Percentiles rank a stretch among this genome's conserved stretches.
Evolutionary conservation across 2,329 filamentous ascomycete species (phyloP).

Genomic region (Beauveria scarabaeidicola): DNA sequence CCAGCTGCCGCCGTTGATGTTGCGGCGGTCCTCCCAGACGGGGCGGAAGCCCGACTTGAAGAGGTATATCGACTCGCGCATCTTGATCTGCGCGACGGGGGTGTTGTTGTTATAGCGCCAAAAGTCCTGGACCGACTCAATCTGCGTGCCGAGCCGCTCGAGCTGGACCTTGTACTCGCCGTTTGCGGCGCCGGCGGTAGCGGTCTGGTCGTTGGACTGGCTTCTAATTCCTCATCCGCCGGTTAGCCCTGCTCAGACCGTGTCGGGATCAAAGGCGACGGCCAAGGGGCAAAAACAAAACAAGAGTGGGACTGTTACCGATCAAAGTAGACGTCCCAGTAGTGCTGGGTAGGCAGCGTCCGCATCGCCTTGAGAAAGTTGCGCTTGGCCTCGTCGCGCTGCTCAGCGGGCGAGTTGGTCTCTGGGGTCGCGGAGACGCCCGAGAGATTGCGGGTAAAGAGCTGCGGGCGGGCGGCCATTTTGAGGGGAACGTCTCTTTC

Average conservation of each 20-base stretch:
- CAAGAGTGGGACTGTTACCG: slow-evolving; percentile 27
- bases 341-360: slow-evolving; percentile 68
- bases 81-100: slow-evolving; percentile 65
- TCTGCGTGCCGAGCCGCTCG: slow-evolving; percentile 54
- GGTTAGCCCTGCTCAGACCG: too few relatives aligned
- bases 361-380: slow-evolving; percentile 71
- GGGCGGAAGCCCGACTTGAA: slow-evolving; percentile 72
- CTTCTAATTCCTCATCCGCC: slow-evolving; percentile 12
- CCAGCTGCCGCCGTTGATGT: slow-evolving; percentile 80
- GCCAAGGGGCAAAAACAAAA: not conserved
- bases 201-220: slow-evolving; percentile 36
- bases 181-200: slow-evolving; percentile 23
- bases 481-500: slow-evolving; percentile 16
- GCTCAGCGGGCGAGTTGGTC: slow-evolving; percentile 59
- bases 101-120: slow-evolving; percentile 79
- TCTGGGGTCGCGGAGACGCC: slow-evolving; percentile 51
- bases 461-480: slow-evolving; percentile 49
- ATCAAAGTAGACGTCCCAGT: slow-evolving; percentile 67
- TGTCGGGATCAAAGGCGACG: too few relatives aligned
- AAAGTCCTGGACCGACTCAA: slow-evolving; percentile 78
- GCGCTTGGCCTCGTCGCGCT: slow-evolving; percentile 72
- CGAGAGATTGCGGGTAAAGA: slow-evolving; percentile 57
- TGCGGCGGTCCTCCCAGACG: slow-evolving; percentile 80
- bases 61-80: slow-evolving; percentile 69
- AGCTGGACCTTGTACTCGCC: slow-evolving; percentile 46